Conservation (phyloP, 2,329 filamentous ascomycete species). For the Diaporthe capsici region DNA sequence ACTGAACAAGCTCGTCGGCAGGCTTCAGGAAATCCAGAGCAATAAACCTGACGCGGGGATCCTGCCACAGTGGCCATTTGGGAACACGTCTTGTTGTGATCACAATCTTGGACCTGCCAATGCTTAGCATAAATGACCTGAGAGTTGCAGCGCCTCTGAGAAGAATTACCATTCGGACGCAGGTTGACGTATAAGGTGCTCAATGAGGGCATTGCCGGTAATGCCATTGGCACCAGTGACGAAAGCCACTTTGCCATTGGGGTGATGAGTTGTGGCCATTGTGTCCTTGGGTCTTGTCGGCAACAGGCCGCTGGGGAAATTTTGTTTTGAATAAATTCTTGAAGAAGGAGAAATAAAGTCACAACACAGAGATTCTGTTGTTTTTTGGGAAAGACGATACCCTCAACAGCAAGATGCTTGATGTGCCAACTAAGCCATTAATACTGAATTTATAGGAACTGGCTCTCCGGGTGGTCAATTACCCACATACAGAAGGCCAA, state of each 20-base stretch:
- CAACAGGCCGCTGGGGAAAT: not conserved
- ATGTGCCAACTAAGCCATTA: not conserved
- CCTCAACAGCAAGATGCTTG: not conserved
- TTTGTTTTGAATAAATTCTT: not conserved
- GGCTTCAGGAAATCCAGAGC: conserved; percentile 41
- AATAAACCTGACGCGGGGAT: conserved; percentile 39
- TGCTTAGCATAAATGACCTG: not conserved
- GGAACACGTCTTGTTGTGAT: conserved; percentile 39
- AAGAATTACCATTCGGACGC: conserved; percentile 35
- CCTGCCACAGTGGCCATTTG: conserved; percentile 37
- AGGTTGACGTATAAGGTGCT: conserved; percentile 47
- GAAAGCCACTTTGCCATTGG: conserved; percentile 24
- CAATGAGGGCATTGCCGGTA: conserved; percentile 51
- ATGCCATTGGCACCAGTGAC: conserved; percentile 51
- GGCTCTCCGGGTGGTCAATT: not conserved
- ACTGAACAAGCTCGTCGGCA: conserved; percentile 37
- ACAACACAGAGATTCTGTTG: not conserved
- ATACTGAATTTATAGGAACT: not conserved
- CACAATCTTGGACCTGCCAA: conserved; percentile 37
- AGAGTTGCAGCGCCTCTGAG: not conserved
- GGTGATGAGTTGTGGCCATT: conserved; percentile 5
- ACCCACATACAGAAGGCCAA: not conserved
- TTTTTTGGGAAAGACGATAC: not conserved
- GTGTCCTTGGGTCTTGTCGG: not conserved
- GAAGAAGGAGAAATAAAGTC: not conserved